A percentile compares a stretch with the other conserved stretches of the same genome.
Evolutionary conservation across 768 basidiomycete genomes (phyloP).

Genomic region (Jaapia argillacea): DNA sequence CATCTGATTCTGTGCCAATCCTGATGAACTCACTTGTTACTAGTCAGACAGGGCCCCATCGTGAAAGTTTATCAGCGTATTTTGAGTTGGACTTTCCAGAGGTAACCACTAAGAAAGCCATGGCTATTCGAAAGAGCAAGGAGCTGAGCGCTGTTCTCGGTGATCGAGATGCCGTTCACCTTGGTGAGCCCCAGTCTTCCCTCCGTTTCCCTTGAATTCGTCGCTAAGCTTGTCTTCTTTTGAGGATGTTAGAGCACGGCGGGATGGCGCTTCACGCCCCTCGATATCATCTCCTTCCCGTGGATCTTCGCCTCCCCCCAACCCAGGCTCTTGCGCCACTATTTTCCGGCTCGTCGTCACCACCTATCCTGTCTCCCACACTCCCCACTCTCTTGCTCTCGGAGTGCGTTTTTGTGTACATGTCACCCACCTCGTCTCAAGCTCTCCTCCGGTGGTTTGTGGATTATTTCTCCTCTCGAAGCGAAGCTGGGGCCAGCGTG

Average conservation of each 20-base stretch:
- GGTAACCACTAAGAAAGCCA: conserved; percentile 74
- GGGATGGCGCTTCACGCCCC: conserved; percentile 47
- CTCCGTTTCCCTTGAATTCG: background rate
- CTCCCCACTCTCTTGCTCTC: conserved; percentile 80
- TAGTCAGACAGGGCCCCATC: conserved; percentile 45
- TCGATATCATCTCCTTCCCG: conserved; percentile 63
- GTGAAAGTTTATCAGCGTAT: conserved; percentile 45
- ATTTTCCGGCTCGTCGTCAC: too few relatives aligned
- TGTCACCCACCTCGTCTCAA: conserved; percentile 49
- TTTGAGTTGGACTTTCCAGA: conserved; percentile 90
- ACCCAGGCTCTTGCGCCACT: conserved; percentile 33
- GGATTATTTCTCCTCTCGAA: conserved; percentile 35
- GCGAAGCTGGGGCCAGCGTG: too few relatives aligned
- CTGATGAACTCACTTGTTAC: background rate
- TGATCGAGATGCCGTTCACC: conserved; percentile 25
- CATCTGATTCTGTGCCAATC: background rate
- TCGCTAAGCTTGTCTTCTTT: conserved; percentile 2
- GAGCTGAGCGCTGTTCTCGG: conserved; percentile 45
- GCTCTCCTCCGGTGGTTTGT: conserved; percentile 68
- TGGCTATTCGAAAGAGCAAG: conserved; percentile 63
- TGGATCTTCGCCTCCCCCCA: conserved; percentile 63
- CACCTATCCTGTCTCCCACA: conserved; percentile 41
- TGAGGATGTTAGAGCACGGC: conserved; percentile 36
- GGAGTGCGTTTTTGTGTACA: conserved; percentile 92
- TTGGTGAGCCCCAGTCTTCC: conserved; percentile 25